phyloP scores from a whole-genome alignment of 2,329 filamentous ascomycete genomes.

The Colletotrichum brevisporum region DNA sequence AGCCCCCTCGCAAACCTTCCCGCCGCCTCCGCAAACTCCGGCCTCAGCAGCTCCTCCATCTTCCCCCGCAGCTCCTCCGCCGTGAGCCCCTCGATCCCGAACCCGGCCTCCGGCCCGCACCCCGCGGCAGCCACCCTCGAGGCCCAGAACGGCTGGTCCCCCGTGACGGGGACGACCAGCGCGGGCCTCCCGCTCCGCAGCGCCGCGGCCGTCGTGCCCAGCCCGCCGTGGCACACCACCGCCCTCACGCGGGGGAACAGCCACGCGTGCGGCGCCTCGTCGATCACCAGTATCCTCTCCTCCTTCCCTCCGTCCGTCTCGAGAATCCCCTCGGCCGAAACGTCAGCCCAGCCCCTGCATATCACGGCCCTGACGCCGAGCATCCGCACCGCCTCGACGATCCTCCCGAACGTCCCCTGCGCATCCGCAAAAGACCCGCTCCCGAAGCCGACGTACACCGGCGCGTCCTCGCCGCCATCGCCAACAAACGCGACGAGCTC shows the following conservation, averaged over 20 bases:
- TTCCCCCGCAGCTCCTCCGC: conserved; percentile 3
- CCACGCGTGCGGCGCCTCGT: conserved; percentile 38
- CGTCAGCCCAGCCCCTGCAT: conserved; percentile 21
- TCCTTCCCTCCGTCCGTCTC: background rate
- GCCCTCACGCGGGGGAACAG: conserved; percentile 31
- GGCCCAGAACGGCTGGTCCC: conserved; percentile 39
- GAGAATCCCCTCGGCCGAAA: background rate
- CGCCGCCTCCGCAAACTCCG: conserved; percentile 19
- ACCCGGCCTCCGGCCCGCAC: conserved; percentile 23
- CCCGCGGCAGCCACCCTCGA: conserved; percentile 11
- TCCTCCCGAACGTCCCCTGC: conserved; percentile 2
- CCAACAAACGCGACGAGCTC: conserved; percentile 51
- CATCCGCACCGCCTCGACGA: conserved; percentile 12
- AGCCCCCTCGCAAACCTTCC: conserved; percentile 7
- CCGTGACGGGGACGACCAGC: conserved; percentile 35
- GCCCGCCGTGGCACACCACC: conserved; percentile 38
- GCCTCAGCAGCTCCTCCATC: conserved; percentile 23
- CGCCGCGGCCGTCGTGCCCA: conserved; percentile 36
- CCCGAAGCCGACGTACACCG: conserved; percentile 53
- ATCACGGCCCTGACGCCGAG: conserved; percentile 23
- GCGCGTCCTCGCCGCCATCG: conserved; percentile 45
- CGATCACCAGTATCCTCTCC: conserved; percentile 17
- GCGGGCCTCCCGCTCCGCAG: conserved; percentile 32
- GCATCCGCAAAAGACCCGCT: conserved; percentile 47
- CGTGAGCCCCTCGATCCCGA: conserved; percentile 15